A percentile compares a stretch with the other conserved stretches of the same genome.
Evolutionary conservation across 2,329 filamentous ascomycete genomes (phyloP).

Genomic region (Endocalyx cinctus): DNA sequence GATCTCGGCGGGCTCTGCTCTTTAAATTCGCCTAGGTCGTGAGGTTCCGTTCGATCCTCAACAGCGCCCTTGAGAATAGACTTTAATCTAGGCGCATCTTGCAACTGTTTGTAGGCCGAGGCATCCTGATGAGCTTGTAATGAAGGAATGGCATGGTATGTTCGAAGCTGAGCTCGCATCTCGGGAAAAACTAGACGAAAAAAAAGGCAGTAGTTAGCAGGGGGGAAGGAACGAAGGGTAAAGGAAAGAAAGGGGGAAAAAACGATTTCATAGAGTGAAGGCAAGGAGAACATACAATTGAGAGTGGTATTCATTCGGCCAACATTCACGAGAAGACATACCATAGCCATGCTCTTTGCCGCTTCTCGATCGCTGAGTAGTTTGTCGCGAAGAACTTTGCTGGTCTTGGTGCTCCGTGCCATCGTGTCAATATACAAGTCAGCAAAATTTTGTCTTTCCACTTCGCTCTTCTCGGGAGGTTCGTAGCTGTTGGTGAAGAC

Average conservation of each 20-base stretch:
- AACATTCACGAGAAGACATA: constrained; percentile 93
- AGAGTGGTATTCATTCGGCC: constrained; percentile 98
- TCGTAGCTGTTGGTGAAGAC: constrained; percentile 93
- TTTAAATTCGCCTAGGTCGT: constrained; percentile 78
- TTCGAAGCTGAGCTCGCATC: constrained; percentile 95
- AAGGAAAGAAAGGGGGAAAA: constrained; percentile 4
- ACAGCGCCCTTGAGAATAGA: constrained; percentile 96
- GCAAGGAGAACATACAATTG: constrained; percentile 71
- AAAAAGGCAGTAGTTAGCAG: constrained; percentile 10
- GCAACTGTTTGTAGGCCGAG: constrained; percentile 94
- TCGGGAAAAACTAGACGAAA: constrained; percentile 75
- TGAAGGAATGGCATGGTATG: constrained; percentile 96
- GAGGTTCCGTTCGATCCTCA: constrained; percentile 82
- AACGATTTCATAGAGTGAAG: no score
- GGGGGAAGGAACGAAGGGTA: constrained; percentile 6
- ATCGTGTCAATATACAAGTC: constrained; percentile 98
- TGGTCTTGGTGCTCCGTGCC: constrained; percentile 97
- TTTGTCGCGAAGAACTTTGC: constrained; percentile 97
- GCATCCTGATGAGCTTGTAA: constrained; percentile 92
- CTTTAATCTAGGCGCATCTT: constrained; percentile 92
- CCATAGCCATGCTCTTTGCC: constrained; percentile 98
- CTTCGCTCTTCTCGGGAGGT: constrained; percentile 39
- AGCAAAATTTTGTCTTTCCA: constrained; percentile 81
- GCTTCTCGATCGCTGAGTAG: constrained; percentile 85
- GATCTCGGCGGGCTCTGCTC: constrained; percentile 63